These are phyloP conservation scores for Linum trigynum DNA, from an alignment of 345 rosid species.

Conservation along the genomic window DNA sequence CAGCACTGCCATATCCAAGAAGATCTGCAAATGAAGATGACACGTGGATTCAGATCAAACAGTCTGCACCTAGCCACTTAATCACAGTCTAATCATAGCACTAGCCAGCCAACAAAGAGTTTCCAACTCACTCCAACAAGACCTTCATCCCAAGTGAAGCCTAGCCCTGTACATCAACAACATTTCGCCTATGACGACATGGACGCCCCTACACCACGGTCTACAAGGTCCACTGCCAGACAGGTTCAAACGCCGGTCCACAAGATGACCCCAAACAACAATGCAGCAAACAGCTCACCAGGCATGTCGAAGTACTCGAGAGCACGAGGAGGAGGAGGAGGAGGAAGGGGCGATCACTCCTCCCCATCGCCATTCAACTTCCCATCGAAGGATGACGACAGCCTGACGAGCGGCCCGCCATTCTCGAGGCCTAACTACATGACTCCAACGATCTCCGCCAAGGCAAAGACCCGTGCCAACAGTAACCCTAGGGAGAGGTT, in stretches of 20 bases:
- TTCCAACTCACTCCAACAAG: slow-evolving; percentile 50
- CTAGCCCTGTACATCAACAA: slow-evolving; percentile 45
- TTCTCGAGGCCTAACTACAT: slow-evolving; percentile 85
- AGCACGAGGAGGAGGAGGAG: slow-evolving; percentile 32
- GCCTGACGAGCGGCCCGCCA: slow-evolving; percentile 85
- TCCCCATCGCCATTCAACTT: slow-evolving; percentile 36
- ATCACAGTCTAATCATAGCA: no score
- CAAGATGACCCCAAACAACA: slow-evolving; percentile 13
- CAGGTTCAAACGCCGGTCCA: slow-evolving; percentile 38
- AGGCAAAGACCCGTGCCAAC: slow-evolving; percentile 64
- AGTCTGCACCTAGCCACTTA: not conserved
- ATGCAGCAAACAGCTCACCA: slow-evolving; percentile 24
- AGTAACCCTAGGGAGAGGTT: slow-evolving; percentile 66
- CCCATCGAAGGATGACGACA: slow-evolving; percentile 77
- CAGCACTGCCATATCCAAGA: slow-evolving; percentile 89
- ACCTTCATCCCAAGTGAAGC: slow-evolving; percentile 38
- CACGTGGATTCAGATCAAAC: slow-evolving; percentile 1
- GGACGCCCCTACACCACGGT: slow-evolving; percentile 67
- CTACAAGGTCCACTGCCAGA: slow-evolving; percentile 57
- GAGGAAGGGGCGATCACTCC: slow-evolving; percentile 20
- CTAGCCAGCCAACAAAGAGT: slow-evolving; percentile 28
- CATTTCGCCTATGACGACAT: slow-evolving; percentile 36
- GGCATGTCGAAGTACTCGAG: slow-evolving; percentile 51
- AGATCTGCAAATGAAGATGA: slow-evolving; percentile 40
- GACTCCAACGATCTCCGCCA: slow-evolving; percentile 73